A percentile compares a stretch with the other conserved stretches of the same genome.
Evolutionary conservation across 352 stramenopile species (phyloP).

Genomic region (Plasmopara halstedii): DNA sequence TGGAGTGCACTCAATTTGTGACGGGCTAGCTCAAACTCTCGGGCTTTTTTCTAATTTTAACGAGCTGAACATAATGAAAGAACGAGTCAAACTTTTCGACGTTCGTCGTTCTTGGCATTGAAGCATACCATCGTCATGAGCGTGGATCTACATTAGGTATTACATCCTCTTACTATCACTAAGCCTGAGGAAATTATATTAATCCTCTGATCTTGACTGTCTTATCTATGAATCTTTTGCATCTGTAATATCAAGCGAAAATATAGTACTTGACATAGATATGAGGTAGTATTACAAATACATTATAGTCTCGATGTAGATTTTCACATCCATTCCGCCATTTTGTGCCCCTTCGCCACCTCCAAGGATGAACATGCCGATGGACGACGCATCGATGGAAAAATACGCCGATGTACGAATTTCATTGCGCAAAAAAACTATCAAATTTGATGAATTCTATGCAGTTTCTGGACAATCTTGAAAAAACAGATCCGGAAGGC

Average conservation of each 20-base stretch:
- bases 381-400: conserved; percentile 59
- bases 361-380: conserved; percentile 12
- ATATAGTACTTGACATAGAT: conserved; percentile 32
- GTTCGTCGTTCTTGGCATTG: background rate
- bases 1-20: conserved; percentile 9
- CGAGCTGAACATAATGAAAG: conserved; percentile 29
- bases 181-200: too few relatives aligned
- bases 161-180: too few relatives aligned
- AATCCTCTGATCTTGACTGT: too few relatives aligned
- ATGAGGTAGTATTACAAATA: conserved; percentile 81
- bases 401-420: conserved; percentile 62
- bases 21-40: background rate
- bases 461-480: conserved; percentile 67
- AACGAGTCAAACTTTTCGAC: conserved; percentile 33
- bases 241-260: too few relatives aligned
- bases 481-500: conserved; percentile 54
- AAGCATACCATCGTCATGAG: too few relatives aligned
- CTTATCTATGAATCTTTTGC: too few relatives aligned
- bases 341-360: conserved; percentile 18
- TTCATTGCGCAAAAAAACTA: background rate
- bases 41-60: conserved; percentile 17
- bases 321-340: conserved; percentile 19
- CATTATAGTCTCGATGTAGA: too few relatives aligned
- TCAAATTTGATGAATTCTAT: conserved; percentile 1
- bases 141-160: too few relatives aligned